Conservation (phyloP, 345 rosid genomes). For the Populus alba region DNA sequence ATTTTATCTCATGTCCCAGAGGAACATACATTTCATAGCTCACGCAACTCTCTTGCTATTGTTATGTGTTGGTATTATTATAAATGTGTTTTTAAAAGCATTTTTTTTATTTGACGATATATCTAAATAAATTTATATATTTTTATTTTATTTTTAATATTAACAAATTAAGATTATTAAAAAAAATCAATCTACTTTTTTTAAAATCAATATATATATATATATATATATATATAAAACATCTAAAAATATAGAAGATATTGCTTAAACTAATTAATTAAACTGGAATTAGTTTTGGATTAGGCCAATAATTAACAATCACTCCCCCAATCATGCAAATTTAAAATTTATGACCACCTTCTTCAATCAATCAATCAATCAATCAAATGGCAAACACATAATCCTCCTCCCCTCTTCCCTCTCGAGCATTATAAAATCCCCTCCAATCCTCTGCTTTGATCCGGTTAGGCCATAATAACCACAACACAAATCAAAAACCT, state of each 20-base stretch:
- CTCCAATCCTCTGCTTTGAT: neutral
- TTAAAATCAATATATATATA: too few species aligned
- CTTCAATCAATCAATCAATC: slow-evolving; percentile 10
- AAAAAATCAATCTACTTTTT: too few species aligned
- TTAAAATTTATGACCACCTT: neutral
- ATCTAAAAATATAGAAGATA: too few species aligned
- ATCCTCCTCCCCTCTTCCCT: slow-evolving; percentile 15
- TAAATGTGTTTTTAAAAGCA: too few species aligned
- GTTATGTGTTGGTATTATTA: too few species aligned
- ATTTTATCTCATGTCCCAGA: neutral
- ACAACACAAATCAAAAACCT: neutral
- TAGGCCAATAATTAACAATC: slow-evolving; percentile 4
- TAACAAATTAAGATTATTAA: too few species aligned
- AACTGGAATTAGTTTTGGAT: neutral
- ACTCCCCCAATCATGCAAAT: slow-evolving; percentile 22
- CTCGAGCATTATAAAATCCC: slow-evolving; percentile 2
- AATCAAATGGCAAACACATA: slow-evolving; percentile 29
- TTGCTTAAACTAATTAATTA: too few species aligned
- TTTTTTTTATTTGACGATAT: too few species aligned
- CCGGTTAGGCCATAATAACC: neutral
- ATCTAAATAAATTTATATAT: too few species aligned
- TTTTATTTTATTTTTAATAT: too few species aligned
- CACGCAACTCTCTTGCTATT: neutral
- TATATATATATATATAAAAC: too few species aligned
- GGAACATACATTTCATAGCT: neutral